phyloP scores from a whole-genome alignment of 345 rosid genomes.

The Draba incana region DNA sequence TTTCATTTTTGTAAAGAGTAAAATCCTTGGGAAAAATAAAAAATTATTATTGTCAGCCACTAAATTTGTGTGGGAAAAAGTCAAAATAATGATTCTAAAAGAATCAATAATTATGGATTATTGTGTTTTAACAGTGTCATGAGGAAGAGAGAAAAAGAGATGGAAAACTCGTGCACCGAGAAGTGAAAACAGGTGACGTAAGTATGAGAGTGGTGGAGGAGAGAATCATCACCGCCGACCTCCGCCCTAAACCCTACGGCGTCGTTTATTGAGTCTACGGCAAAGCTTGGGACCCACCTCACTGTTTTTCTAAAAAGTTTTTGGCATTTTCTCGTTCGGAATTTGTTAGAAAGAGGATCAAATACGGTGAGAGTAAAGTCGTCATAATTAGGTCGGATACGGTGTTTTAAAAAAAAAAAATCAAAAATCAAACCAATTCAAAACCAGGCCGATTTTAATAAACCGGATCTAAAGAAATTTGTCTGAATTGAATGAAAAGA shows the following conservation, averaged over 20 bases:
- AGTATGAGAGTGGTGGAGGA: constrained; percentile 21
- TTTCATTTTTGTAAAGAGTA: neutral
- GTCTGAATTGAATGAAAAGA: neutral
- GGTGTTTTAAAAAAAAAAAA: neutral
- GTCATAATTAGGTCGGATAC: constrained; percentile 30
- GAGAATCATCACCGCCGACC: constrained; percentile 41
- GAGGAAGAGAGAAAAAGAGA: constrained; percentile 5
- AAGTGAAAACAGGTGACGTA: constrained; percentile 20
- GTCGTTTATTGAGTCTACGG: constrained; percentile 33
- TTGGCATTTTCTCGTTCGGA: constrained; percentile 32
- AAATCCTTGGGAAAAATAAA: neutral
- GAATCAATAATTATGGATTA: constrained; percentile 25
- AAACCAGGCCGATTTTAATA: neutral
- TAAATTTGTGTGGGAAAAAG: neutral
- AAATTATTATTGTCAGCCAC: constrained; percentile 13
- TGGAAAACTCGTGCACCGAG: constrained; percentile 3
- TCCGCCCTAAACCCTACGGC: constrained; percentile 29
- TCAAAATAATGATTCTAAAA: constrained; percentile 30
- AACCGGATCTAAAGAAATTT: neutral
- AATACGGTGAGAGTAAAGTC: constrained; percentile 9
- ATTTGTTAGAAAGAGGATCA: constrained; percentile 19
- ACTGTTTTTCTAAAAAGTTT: neutral
- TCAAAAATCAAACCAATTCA: neutral
- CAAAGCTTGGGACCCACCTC: constrained; percentile 22
- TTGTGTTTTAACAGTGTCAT: neutral